A percentile compares a stretch with the other conserved stretches of the same genome.
These are phyloP conservation scores for Priceomyces medius DNA, from an alignment of 805 yeast genomes.

Conservation along the genomic window DNA sequence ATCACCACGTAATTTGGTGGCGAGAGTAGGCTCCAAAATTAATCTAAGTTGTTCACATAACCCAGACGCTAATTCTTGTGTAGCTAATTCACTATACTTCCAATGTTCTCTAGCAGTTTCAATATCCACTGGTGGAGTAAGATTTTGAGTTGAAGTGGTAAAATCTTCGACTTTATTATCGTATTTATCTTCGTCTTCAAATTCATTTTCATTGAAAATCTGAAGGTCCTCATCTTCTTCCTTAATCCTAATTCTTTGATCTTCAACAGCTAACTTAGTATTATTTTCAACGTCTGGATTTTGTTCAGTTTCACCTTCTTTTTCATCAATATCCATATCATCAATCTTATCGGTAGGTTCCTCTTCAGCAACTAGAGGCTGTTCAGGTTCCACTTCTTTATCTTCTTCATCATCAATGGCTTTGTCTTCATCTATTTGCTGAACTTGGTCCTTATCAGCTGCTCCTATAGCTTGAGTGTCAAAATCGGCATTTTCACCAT, in stretches of 20 bases:
- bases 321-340: conserved; percentile 29
- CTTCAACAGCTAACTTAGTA: conserved; percentile 48
- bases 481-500: conserved; percentile 71
- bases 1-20: conserved; percentile 94
- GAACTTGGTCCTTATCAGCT: conserved; percentile 77
- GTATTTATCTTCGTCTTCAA: conserved; percentile 15
- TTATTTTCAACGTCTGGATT: conserved; percentile 50
- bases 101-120: conserved; percentile 77
- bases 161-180: not conserved
- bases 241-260: conserved; percentile 40
- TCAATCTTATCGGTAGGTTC: conserved; percentile 29
- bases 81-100: conserved; percentile 79
- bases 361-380: conserved; percentile 25
- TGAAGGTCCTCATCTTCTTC: conserved; percentile 27
- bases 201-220: conserved; percentile 19
- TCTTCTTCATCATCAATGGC: conserved; percentile 66
- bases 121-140: conserved; percentile 49
- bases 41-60: conserved; percentile 90
- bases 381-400: conserved; percentile 25
- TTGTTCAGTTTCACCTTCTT: conserved; percentile 23
- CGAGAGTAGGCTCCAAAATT: conserved; percentile 91
- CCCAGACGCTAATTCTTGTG: conserved; percentile 82
- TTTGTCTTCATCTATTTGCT: conserved; percentile 72
- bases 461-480: conserved; percentile 94
- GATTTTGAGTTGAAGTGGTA: not conserved